A percentile compares a stretch with the other conserved stretches of the same genome.
Evolutionary conservation across 257 asterid genomes (phyloP).

Genomic region (Przewalskia tangutica): DNA sequence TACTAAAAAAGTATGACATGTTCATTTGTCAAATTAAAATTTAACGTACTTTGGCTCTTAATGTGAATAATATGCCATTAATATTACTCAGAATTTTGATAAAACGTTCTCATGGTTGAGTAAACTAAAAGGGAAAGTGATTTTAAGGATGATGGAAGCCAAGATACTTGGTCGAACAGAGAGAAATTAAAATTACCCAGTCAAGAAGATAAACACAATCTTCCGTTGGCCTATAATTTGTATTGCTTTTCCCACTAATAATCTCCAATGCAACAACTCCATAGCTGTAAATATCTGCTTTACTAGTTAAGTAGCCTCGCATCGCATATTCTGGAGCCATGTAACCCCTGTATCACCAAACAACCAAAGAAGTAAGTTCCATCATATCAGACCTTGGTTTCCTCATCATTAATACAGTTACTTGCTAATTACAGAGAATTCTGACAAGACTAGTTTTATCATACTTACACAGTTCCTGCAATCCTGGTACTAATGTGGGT

Average conservation of each 20-base stretch:
- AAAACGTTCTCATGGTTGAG: background rate
- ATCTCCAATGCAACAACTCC: conserved; percentile 93
- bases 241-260: conserved; percentile 86
- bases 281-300: conserved; percentile 91
- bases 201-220: conserved; percentile 83
- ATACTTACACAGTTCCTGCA: conserved; percentile 89
- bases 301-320: conserved; percentile 70
- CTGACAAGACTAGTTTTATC: background rate
- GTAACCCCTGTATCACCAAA: conserved; percentile 56
- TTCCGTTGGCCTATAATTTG: conserved; percentile 63
- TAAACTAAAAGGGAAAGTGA: background rate
- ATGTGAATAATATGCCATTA: background rate
- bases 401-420: background rate
- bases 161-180: background rate
- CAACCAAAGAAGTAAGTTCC: background rate
- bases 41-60: background rate
- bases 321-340: conserved; percentile 98
- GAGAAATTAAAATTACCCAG: conserved; percentile 37
- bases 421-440: background rate
- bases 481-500: conserved; percentile 82
- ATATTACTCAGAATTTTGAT: background rate
- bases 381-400: background rate
- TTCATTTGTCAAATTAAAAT: background rate
- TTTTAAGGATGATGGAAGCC: background rate
- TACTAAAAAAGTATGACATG: background rate